phyloP scores from a whole-genome alignment of 192 early-diverging fungal genomes.

The Gonapodya sp. region DNA sequence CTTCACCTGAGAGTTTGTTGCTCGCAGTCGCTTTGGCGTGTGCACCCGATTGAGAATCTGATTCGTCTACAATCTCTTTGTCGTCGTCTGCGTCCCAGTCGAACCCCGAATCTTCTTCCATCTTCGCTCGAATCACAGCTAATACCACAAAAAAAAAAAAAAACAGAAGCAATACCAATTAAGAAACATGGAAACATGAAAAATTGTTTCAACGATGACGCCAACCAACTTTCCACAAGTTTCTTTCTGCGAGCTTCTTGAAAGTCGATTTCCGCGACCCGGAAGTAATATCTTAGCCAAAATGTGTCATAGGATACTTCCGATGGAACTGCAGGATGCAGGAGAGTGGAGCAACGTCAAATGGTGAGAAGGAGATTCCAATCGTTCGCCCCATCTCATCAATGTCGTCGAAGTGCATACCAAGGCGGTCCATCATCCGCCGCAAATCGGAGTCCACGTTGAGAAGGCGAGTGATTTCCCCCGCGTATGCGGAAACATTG shows the following conservation, averaged over 20 bases:
- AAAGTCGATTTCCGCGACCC: slow-evolving; percentile 25
- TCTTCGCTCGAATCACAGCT: background rate
- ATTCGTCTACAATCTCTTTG: background rate
- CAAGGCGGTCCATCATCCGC: slow-evolving; percentile 18
- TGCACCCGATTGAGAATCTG: too few species aligned
- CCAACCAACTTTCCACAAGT: slow-evolving; percentile 23
- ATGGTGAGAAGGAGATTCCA: too few species aligned
- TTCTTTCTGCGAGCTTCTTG: slow-evolving; percentile 27
- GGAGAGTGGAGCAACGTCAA: slow-evolving; percentile 6
- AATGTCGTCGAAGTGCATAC: background rate
- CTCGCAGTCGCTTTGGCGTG: too few species aligned
- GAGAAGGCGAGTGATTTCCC: background rate
- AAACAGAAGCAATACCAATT: background rate
- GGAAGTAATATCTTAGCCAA: slow-evolving; percentile 35
- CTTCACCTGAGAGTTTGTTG: too few species aligned
- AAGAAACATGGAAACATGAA: background rate
- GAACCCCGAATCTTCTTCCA: background rate
- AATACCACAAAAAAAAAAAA: background rate
- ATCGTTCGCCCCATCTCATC: slow-evolving; percentile 3
- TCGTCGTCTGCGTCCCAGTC: background rate
- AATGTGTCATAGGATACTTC: slow-evolving; percentile 23
- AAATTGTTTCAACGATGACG: too few species aligned
- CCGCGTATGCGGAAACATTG: slow-evolving; percentile 13
- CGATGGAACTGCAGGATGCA: slow-evolving; percentile 25
- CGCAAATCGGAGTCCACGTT: slow-evolving; percentile 22